Base-by-base conservation (phyloP, 495 filamentous ascomycete species). In the Sordaria brevicollis region DNA sequence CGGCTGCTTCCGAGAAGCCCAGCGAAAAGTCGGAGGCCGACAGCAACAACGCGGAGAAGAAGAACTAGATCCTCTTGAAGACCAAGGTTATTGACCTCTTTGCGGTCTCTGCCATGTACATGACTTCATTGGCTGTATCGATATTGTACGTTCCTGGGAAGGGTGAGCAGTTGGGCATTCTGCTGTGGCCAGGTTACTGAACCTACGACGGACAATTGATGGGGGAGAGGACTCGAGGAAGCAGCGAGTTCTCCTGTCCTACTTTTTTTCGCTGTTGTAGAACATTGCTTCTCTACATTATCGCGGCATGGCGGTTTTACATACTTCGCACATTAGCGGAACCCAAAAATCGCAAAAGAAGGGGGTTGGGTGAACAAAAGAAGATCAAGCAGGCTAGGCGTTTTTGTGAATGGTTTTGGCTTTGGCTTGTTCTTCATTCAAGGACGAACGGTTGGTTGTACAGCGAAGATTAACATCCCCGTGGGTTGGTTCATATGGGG, bases 61-160 rank as follows among this genome's bases (percentile, higher is more conserved):
- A 72, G 69, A 67, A 72, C 29, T 69, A 71, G 65, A 72, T 67
- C 13, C 17, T 70, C n/a, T 29, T 68, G 8, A 19, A 34, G 35
- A 21, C 65, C 39, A 66, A 62, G 21, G 25, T 2, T 2, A 17
- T 11, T 17, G 25, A 31, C 49, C 5, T 62, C 5, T 62, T 33
- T 62, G 13, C 33, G 49, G 49, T 62, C 4, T 31, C 11, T 29
- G 49, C 25, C 49, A 62, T 33, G 49, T 31, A 62, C 33, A 5
- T 62, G 49, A 1, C 49, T 62, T 62, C 25, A 62, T 31, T 31
- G 5, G 25, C 25, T 62, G 49, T 62, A 62, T 62, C 49, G 33
- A 17, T 15, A 31, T 33, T 62, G 49, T 62, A 31, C 25, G 49
- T 62, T 62, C 25, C 49, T 29, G 49, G 25, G 25, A 5, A 62